These are phyloP conservation scores for Chytriomyces confervae DNA, from an alignment of 192 early-diverging fungal species.

Conservation along the genomic window DNA sequence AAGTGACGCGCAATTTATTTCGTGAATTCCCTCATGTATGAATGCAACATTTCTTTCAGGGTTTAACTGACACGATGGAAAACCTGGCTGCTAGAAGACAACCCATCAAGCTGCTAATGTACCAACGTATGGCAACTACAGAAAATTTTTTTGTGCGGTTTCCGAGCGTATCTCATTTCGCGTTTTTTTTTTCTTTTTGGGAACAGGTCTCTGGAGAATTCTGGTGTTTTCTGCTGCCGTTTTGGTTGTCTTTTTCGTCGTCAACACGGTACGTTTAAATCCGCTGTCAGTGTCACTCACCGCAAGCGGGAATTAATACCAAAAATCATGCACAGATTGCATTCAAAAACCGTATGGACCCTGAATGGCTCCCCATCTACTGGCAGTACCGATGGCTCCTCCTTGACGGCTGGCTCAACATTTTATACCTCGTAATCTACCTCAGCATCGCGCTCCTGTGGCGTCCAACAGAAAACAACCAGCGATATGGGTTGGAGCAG, in stretches of 20 bases:
- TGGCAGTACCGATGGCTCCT: slow-evolving; percentile 92
- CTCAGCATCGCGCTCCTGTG: slow-evolving; percentile 83
- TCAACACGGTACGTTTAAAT: slow-evolving; percentile 75
- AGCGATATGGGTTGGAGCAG: slow-evolving; percentile 88
- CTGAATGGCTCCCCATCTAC: slow-evolving; percentile 71
- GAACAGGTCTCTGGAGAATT: slow-evolving; percentile 69
- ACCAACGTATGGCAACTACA: slow-evolving; percentile 57
- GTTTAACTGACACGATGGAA: slow-evolving; percentile 76
- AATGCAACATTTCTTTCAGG: slow-evolving; percentile 19
- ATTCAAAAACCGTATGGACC: slow-evolving; percentile 67
- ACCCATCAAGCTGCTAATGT: slow-evolving; percentile 88
- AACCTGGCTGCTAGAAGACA: slow-evolving; percentile 81
- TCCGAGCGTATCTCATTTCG: neutral
- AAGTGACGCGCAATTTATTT: neutral
- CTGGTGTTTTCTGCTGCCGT: slow-evolving; percentile 76
- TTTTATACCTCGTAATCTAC: slow-evolving; percentile 82
- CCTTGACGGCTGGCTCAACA: slow-evolving; percentile 89
- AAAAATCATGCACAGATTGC: slow-evolving; percentile 28
- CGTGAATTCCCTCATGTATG: neutral
- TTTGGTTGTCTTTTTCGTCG: slow-evolving; percentile 77
- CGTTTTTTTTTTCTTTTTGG: slow-evolving; percentile 15
- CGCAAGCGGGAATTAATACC: neutral
- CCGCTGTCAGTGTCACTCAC: neutral
- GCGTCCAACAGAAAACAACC: slow-evolving; percentile 91
- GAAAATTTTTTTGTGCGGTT: neutral